Percentiles rank a stretch among this genome's conserved stretches.
phyloP scores from a whole-genome alignment of 192 early-diverging fungal species.

The Coemansia biformis region DNA sequence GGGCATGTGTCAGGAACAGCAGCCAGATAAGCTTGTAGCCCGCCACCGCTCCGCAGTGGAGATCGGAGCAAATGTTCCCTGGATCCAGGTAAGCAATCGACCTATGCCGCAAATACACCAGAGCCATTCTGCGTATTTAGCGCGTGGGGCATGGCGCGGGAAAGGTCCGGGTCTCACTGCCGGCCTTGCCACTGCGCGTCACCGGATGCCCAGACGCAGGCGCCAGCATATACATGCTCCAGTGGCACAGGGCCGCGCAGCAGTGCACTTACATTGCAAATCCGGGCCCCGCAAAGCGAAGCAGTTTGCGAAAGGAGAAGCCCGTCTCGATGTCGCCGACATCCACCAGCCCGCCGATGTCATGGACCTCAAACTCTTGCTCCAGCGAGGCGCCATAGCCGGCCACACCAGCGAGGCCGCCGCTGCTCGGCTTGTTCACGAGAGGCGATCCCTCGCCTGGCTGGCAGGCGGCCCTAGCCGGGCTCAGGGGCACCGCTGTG shows the following conservation, averaged over 20 bases:
- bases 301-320: conserved; percentile 60
- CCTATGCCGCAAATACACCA: conserved; percentile 7
- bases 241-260: too few relatives aligned
- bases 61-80: conserved; percentile 64
- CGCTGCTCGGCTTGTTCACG: conserved; percentile 7
- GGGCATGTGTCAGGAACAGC: conserved; percentile 58
- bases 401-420: neutral
- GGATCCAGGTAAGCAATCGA: conserved; percentile 68
- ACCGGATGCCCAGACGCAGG: too few relatives aligned
- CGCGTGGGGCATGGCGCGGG: too few relatives aligned
- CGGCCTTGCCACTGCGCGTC: too few relatives aligned
- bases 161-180: too few relatives aligned
- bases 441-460: conserved; percentile 7
- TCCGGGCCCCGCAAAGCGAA: conserved; percentile 62
- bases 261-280: conserved; percentile 44
- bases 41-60: conserved; percentile 65
- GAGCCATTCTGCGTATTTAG: too few relatives aligned
- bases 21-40: conserved; percentile 65
- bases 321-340: conserved; percentile 43
- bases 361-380: conserved; percentile 41
- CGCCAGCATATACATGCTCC: too few relatives aligned
- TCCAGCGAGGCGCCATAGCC: conserved; percentile 20
- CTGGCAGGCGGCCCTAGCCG: neutral
- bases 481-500: neutral
- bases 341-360: conserved; percentile 43